These are phyloP conservation scores for Kondoa subrosea DNA, from an alignment of 768 basidiomycete genomes.

Conservation along the genomic window DNA sequence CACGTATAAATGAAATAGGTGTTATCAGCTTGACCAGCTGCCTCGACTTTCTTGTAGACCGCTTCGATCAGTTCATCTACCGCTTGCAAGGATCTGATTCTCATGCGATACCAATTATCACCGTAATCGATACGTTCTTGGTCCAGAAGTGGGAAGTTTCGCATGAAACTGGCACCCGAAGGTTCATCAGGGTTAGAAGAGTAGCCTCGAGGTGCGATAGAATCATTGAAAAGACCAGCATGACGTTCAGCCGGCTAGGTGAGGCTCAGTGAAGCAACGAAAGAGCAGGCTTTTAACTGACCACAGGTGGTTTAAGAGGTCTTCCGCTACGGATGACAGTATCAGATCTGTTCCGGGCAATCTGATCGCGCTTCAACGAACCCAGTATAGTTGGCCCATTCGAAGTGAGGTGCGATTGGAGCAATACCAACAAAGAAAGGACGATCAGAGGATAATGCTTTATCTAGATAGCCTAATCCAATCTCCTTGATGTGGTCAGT, in stretches of 20 bases:
- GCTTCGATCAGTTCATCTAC: conserved; percentile 24
- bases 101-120: conserved; percentile 21
- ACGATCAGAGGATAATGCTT: conserved; percentile 8
- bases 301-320: too few species aligned
- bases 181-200: not conserved
- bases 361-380: too few species aligned
- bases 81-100: conserved; percentile 19
- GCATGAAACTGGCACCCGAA: not conserved
- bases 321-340: too few species aligned
- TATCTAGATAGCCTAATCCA: conserved; percentile 11
- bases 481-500: conserved; percentile 20
- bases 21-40: conserved; percentile 20
- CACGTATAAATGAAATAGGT: conserved; percentile 22
- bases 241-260: not conserved
- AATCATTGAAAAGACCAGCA: not conserved
- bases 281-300: not conserved
- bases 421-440: conserved; percentile 23
- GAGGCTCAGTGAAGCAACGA: not conserved
- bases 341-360: too few species aligned
- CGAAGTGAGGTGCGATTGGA: not conserved
- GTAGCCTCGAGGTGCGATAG: not conserved
- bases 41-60: conserved; percentile 19
- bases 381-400: not conserved
- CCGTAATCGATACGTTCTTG: conserved; percentile 12
- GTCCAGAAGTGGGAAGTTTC: not conserved